Percentiles rank a stretch among this genome's conserved stretches.
Evolutionary conservation across 345 rosid genomes (phyloP).

Genomic region (Capsella bursapastoris): DNA sequence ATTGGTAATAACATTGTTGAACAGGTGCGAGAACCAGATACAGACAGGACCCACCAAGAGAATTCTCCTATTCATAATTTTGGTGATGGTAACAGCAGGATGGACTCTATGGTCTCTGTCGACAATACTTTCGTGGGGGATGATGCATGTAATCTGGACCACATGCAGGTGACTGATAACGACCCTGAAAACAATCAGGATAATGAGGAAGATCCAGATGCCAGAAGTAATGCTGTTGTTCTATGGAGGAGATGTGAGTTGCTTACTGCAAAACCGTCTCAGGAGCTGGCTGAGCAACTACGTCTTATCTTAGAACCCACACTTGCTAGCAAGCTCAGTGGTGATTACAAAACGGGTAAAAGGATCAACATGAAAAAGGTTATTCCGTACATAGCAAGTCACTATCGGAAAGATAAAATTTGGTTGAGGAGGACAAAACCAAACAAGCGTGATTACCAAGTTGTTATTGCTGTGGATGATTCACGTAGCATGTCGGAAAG

Average conservation of each 20-base stretch:
- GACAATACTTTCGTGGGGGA: conserved; percentile 53
- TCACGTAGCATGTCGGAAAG: conserved; percentile 92
- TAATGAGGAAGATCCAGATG: conserved; percentile 46
- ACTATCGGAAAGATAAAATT: conserved; percentile 91
- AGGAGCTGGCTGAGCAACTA: conserved; percentile 92
- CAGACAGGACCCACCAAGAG: conserved; percentile 46
- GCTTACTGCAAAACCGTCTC: conserved; percentile 75
- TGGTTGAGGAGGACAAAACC: conserved; percentile 97
- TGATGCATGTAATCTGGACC: conserved; percentile 49
- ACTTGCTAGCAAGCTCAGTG: conserved; percentile 90
- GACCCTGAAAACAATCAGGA: conserved; percentile 49
- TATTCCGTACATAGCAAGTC: conserved; percentile 94
- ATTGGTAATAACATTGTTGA: conserved; percentile 50
- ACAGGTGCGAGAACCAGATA: conserved; percentile 49
- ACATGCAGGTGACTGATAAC: conserved; percentile 53
- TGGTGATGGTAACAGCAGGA: conserved; percentile 48
- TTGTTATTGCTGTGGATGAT: conserved; percentile 90
- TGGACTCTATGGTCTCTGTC: conserved; percentile 60
- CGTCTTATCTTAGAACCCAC: conserved; percentile 96
- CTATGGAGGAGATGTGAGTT: conserved; percentile 88
- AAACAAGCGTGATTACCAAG: conserved; percentile 95
- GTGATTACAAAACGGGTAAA: conserved; percentile 95
- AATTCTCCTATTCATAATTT: conserved; percentile 39
- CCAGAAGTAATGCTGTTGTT: conserved; percentile 52
- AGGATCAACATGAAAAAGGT: conserved; percentile 98